A percentile compares a stretch with the other conserved stretches of the same genome.
These are phyloP conservation scores for Salmacisia buchloeana DNA, from an alignment of 1,284 basidiomycete genomes.

Conservation along the genomic window DNA sequence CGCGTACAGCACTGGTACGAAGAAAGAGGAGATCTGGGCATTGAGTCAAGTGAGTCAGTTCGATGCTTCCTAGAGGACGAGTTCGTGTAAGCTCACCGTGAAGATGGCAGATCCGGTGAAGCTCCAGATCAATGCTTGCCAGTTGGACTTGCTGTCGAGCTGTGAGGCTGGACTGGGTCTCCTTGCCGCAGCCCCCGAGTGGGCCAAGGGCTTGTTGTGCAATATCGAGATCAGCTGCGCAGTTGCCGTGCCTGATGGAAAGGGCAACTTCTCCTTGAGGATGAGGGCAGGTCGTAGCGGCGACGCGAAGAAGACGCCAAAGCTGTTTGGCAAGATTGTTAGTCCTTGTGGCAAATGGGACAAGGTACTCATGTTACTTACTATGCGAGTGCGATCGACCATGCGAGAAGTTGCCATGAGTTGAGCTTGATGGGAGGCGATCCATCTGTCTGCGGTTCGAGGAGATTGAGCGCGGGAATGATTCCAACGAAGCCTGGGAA, in stretches of 20 bases:
- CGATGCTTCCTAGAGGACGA: slow-evolving; percentile 9
- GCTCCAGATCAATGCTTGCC: slow-evolving; percentile 46
- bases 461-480: slow-evolving; percentile 76
- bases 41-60: background rate
- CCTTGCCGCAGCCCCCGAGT: too few relatives aligned
- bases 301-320: slow-evolving; percentile 83
- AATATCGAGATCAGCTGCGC: slow-evolving; percentile 89
- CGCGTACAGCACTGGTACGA: slow-evolving; percentile 83
- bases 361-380: too few relatives aligned
- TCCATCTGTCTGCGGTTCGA: slow-evolving; percentile 70
- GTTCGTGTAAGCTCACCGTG: slow-evolving; percentile 14
- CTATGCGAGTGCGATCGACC: slow-evolving; percentile 27
- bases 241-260: slow-evolving; percentile 90
- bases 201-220: slow-evolving; percentile 65
- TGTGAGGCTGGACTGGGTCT: too few relatives aligned
- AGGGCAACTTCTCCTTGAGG: slow-evolving; percentile 83
- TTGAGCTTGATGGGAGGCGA: slow-evolving; percentile 61
- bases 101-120: slow-evolving; percentile 22
- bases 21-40: slow-evolving; percentile 60
- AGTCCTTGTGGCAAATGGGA: too few relatives aligned
- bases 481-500: slow-evolving; percentile 78
- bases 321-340: too few relatives aligned
- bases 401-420: slow-evolving; percentile 19
- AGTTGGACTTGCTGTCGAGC: slow-evolving; percentile 19
- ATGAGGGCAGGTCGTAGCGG: slow-evolving; percentile 92